Base-by-base conservation (phyloP, 805 yeast genomes). In the Ogataea nitratoaversa region DNA sequence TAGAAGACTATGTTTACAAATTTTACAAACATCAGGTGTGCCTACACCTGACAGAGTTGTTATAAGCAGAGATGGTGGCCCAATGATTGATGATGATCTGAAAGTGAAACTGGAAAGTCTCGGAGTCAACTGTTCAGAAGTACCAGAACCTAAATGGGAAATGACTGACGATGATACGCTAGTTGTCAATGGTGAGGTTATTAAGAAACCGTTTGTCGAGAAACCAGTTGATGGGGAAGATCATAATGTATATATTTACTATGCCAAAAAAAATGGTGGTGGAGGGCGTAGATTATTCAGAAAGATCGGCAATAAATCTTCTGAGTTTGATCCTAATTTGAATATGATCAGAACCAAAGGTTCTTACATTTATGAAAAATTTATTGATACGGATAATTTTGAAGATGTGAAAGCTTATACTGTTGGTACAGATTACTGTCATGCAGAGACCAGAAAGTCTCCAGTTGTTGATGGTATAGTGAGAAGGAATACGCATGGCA, bases 381-480 rank as follows among this genome's bases (percentile, higher is more conserved):
- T 93, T 54, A 89, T 93, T 91, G 97, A 93, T 59, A 91, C 99
- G 2, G 97, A 93, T 62, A 93, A 93, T 59, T 90, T 89, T 56
- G 99, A 93, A 66, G 99, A 93, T 63, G 99, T 93, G 47, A 93
- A 93, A 65, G 98, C 98, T 0, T 93, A 93, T 62, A 93, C 99
- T 1, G 98, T 93, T 4, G 98, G 99, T 1, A 79, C 83, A 3
- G 68, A 68, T 16, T 93, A 76, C 57, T 93, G 99, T 60, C 99
- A 93, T 62, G 99, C 99, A 0, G 99, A 93, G 59, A 93, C 99
- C 1, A 76, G 99, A 56, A 93, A 93, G 62, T 88, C 96, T 0
- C 99, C 99, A 1, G 99, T 93, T 3, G 99, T 93, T n/a, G 99
- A 93, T 66, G 99, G 99, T 34, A 86, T 93, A 42, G 99, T 93